phyloP scores from a whole-genome alignment of 2,329 filamentous ascomycete genomes.

The Scedosporium dehoogii region DNA sequence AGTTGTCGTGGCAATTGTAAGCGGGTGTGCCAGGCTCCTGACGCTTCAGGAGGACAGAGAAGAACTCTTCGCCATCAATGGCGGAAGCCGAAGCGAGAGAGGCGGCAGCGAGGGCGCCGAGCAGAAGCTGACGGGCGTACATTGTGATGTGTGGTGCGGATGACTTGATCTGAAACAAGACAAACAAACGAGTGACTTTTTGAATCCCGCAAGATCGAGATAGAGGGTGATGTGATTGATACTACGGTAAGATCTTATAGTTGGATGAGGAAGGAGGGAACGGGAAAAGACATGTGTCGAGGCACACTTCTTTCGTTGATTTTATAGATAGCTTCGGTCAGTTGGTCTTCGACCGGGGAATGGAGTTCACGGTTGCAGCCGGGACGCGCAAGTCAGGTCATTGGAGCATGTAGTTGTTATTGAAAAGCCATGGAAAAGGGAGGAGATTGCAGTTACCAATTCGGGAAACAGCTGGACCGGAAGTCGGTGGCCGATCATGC shows the following conservation, averaged over 20 bases:
- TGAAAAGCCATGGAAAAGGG: too few species aligned
- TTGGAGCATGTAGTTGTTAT: too few species aligned
- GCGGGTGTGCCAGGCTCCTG: slow-evolving; percentile 33
- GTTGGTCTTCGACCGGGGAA: too few species aligned
- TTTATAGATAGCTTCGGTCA: too few species aligned
- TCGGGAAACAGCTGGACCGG: background rate
- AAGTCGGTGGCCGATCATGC: background rate
- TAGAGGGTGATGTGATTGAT: background rate
- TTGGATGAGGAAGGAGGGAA: background rate
- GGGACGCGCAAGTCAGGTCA: too few species aligned
- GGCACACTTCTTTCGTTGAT: background rate
- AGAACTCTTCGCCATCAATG: slow-evolving; percentile 1
- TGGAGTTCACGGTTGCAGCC: too few species aligned
- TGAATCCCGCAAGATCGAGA: background rate
- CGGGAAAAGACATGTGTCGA: background rate
- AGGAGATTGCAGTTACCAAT: background rate
- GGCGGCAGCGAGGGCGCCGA: slow-evolving; percentile 1
- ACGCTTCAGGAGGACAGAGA: slow-evolving; percentile 21
- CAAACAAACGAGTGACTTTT: background rate
- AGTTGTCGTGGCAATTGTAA: slow-evolving; percentile 36
- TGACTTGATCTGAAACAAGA: background rate
- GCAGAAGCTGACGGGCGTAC: background rate
- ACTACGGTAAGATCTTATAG: background rate
- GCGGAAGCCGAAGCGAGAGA: slow-evolving; percentile 8
- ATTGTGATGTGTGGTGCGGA: background rate